phyloP scores from a whole-genome alignment of 768 basidiomycete genomes.

The Lactarius sanguifluus region DNA sequence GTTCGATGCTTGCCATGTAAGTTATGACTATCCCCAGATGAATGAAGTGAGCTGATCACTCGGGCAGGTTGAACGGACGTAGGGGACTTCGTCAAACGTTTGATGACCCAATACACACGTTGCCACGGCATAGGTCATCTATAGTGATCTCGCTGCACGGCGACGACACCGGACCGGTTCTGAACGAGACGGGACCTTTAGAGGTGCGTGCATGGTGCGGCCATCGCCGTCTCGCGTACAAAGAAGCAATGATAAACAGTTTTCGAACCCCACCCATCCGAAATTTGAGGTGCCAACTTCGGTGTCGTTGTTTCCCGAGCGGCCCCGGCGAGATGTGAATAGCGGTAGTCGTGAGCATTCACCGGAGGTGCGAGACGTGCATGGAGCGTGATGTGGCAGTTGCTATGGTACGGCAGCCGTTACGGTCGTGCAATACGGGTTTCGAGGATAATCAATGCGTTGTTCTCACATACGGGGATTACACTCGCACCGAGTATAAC shows the following conservation, averaged over 20 bases:
- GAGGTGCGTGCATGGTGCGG: not conserved
- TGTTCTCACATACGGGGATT: not conserved
- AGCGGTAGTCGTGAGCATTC: not conserved
- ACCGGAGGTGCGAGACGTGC: not conserved
- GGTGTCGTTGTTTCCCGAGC: not conserved
- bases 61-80: slow-evolving; percentile 21
- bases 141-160: not conserved
- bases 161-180: not conserved
- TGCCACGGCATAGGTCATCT: not conserved
- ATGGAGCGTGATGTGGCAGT: not conserved
- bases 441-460: no score
- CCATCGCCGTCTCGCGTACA: not conserved
- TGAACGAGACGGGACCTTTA: not conserved
- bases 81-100: slow-evolving; percentile 8
- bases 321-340: not conserved
- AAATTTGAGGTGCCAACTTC: not conserved
- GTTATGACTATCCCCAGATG: not conserved
- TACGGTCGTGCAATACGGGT: not conserved
- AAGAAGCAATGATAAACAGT: not conserved
- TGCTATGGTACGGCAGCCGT: not conserved
- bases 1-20: slow-evolving; percentile 25
- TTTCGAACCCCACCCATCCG: not conserved
- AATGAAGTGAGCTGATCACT: not conserved
- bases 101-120: not conserved
- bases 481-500: not conserved